These are phyloP conservation scores for Phaseolus coccineus DNA, from an alignment of 331 rosid genomes.

Conservation along the genomic window DNA sequence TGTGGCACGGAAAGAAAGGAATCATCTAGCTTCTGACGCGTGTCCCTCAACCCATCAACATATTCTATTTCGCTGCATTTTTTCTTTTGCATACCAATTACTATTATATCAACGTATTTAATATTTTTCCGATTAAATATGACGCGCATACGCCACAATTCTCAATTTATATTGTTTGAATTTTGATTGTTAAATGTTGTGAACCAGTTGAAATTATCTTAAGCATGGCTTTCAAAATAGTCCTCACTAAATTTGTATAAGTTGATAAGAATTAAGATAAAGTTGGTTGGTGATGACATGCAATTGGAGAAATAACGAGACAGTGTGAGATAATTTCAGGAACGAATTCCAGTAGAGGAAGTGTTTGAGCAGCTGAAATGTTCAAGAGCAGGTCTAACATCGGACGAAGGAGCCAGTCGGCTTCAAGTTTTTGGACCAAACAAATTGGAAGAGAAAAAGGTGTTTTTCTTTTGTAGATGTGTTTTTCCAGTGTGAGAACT, in stretches of 20 bases:
- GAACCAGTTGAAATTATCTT: background rate
- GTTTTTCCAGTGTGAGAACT: background rate
- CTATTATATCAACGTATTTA: background rate
- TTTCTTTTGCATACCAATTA: background rate
- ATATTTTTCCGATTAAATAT: too few species aligned
- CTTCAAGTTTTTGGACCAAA: slow-evolving; percentile 96
- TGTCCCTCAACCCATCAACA: background rate
- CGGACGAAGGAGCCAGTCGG: slow-evolving; percentile 86
- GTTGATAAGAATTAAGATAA: too few species aligned
- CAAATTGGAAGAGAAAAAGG: slow-evolving; percentile 98
- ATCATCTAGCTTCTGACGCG: background rate
- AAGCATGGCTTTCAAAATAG: background rate
- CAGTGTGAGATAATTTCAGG: slow-evolving; percentile 56
- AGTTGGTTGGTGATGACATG: too few species aligned
- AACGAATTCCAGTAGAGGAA: slow-evolving; percentile 89
- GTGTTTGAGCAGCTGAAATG: slow-evolving; percentile 97
- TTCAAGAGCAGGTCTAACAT: slow-evolving; percentile 74
- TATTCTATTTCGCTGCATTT: background rate
- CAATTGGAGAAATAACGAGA: slow-evolving; percentile 22
- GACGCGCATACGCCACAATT: background rate
- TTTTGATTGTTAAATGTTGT: background rate
- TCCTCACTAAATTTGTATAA: background rate
- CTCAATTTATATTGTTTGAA: background rate
- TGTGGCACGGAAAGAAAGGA: background rate
- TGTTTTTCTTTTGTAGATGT: background rate